Evolutionary conservation across 805 yeast genomes (phyloP).

Genomic region (Metschnikowia picachoensis): DNA sequence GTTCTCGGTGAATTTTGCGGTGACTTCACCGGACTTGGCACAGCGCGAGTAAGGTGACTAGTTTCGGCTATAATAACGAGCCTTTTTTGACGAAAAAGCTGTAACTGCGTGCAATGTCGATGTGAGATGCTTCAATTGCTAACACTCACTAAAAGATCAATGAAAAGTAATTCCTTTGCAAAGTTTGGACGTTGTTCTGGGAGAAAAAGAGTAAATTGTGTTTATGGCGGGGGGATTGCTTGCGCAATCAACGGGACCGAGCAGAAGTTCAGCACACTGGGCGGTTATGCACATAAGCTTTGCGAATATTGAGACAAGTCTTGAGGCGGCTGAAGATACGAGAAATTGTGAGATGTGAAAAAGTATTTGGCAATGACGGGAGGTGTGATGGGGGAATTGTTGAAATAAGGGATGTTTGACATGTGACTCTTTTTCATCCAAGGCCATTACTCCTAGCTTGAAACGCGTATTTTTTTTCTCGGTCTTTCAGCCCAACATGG

Average conservation of each 20-base stretch:
- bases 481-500: too few species aligned
- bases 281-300: background rate
- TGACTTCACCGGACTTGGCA: too few species aligned
- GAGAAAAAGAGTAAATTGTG: conserved; percentile 1
- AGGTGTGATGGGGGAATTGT: background rate
- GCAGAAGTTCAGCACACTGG: background rate
- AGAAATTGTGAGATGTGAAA: conserved; percentile 1
- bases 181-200: background rate
- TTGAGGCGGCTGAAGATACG: conserved; percentile 6
- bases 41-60: too few species aligned
- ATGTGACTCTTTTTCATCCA: background rate
- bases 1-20: background rate
- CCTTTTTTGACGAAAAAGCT: too few species aligned
- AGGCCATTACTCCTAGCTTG: background rate
- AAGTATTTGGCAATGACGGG: background rate
- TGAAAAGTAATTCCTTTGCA: background rate
- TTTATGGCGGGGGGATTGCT: conserved; percentile 5
- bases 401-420: background rate
- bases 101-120: too few species aligned
- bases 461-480: too few species aligned
- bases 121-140: background rate
- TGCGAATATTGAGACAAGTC: background rate
- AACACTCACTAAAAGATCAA: background rate
- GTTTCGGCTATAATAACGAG: too few species aligned
- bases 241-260: conserved; percentile 8